Conservation (phyloP, 129 eudicot genomes). For the Tagetes patula region DNA sequence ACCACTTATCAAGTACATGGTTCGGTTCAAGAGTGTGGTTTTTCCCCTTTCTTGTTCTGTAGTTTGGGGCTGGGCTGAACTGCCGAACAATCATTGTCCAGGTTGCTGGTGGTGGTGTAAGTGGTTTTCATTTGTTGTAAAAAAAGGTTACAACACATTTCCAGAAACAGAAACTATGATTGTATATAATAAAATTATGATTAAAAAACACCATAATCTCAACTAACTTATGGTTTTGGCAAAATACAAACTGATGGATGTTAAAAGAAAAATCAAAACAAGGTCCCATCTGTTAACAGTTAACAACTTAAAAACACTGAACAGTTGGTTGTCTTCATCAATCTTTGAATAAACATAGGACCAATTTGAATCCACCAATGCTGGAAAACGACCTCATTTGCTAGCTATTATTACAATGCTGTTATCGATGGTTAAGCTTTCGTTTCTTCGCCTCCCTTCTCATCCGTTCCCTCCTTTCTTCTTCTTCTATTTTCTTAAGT, state of each 20-base stretch:
- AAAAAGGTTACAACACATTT: not conserved
- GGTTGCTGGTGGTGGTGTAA: not conserved
- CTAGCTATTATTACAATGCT: not conserved
- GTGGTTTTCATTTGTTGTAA: not conserved
- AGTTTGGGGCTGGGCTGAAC: no score
- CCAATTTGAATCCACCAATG: slow-evolving; percentile 20
- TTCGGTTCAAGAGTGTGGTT: no score
- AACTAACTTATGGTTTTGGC: slow-evolving; percentile 10
- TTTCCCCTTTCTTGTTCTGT: no score
- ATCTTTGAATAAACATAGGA: not conserved
- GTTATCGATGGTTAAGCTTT: slow-evolving; percentile 13
- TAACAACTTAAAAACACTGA: not conserved
- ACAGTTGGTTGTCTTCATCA: slow-evolving; percentile 7
- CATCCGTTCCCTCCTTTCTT: slow-evolving; percentile 30
- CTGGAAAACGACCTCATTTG: not conserved
- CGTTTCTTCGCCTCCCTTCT: slow-evolving; percentile 9
- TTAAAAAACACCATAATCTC: slow-evolving; percentile 14
- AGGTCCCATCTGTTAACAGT: slow-evolving; percentile 1
- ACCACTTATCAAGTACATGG: no score
- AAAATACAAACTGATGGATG: not conserved
- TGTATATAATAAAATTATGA: not conserved
- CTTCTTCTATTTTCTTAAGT: slow-evolving; percentile 61
- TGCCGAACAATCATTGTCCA: no score
- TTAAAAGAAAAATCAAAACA: not conserved
- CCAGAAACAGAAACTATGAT: not conserved